Base-by-base conservation (phyloP, 208 protist genomes). In the Trypanosoma boissoni region DNA sequence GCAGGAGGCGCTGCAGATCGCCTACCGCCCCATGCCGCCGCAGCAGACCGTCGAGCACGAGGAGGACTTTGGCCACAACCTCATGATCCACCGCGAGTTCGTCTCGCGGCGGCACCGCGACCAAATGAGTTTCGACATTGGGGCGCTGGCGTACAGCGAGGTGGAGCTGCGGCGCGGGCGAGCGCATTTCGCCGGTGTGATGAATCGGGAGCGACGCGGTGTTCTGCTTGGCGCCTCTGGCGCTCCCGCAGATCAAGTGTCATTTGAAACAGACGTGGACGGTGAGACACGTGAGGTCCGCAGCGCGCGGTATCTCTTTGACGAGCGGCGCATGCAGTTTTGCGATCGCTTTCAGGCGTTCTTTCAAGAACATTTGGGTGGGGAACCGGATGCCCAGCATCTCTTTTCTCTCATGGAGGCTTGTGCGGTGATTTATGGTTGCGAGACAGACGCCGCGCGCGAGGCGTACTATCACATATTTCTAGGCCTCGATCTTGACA, bases 341-440 rank as follows among this genome's bases (percentile, higher is more conserved):
- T 94, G 83, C 58, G 88, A 94, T 52, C 81, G 84, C 23, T 94
- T 94, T 64, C 82, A 91, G 60, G 56, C n/a, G 16, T 91, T 87
- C 46, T 86, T 94, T 54, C 74, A 75, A 27, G 56, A 53, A 18
- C 41, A 56, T 27, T 53, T 78, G 3, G 68, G 74, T 46, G 59
- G 62, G 2, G 23, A 55, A 2, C 34, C 28, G 8, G 74, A 88
- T 44, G 41, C 23, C 6, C 82, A 90, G 43, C 59, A 72, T 44
- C 78, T 88, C 58, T 94, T 94, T 59, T 94, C 87, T 21, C 58
- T 94, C 14, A 91, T 91, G 88, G 83, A 94, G 71, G 88, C 83
- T 31, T 92, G 88, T 67, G 88, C 88, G 4, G 61, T 94, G 32
- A 60, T 94, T 58, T 74, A 90, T 66, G 88, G 88, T 14, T 94